Base-by-base conservation (phyloP, 2,329 filamentous ascomycete genomes). In the Orbilia javanica region DNA sequence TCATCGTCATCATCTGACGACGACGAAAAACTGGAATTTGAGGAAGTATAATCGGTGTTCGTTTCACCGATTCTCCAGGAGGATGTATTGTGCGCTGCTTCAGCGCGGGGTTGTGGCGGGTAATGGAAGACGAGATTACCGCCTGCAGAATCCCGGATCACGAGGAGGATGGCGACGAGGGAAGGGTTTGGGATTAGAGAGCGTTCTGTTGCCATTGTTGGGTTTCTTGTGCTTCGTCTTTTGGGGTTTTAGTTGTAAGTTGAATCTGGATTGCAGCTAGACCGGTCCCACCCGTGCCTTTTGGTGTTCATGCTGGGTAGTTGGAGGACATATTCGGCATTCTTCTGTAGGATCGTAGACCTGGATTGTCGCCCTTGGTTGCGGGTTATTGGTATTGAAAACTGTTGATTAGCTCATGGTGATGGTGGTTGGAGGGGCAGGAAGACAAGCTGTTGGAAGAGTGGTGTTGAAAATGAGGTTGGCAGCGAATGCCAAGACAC, bases 51-150 rank as follows among this genome's bases (percentile, higher is more conserved):
- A 52, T 85, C 85, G 39, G 83, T 84, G 67, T 81, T 83, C 53
- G 81, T 83, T 31, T 81, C 79, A 44, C 81, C 81, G 73, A 82
- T 81, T 66, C 81, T 79, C 79, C 79, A 74, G 42, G 72, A 64
- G 39, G 64, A 68, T 13, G 69, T 79, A 71, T 82, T 82, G 39
- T 82, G 82, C 36, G 83, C 81, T 70, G 84, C 82, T 44, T 84
- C 80, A 36, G 83, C 83, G 71, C 85, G 84, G 80, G 86, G 84
- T 82, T 86, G 84, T 81, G 90, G 88, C n/a, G 93, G 93, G 82
- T 96, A 96, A 84, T 97, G 93, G 84, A 94, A 97, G 81, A 96
- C 91, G 81, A 96, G 91, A 80, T 90, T 89, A 29, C 93, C 92
- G 15, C 93, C 93, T 81, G 93, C 91, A 80, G 91, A 90, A 36